A percentile compares a stretch with the other conserved stretches of the same genome.
These are phyloP conservation scores for Penicillium goetzii DNA, from an alignment of 495 filamentous ascomycete species.

Conservation along the genomic window DNA sequence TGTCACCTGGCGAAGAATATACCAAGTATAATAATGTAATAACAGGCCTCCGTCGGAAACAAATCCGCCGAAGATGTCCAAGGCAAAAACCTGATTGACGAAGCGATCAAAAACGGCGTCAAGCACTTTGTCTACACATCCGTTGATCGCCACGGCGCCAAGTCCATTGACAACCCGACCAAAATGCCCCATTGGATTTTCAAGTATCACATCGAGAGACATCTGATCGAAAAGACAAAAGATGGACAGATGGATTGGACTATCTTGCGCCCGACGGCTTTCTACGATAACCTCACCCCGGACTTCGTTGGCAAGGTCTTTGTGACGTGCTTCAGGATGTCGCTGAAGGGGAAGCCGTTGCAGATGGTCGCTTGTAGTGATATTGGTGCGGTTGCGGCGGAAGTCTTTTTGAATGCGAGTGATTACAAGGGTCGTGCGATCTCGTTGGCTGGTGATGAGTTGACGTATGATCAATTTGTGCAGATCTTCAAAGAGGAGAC, in stretches of 20 bases:
- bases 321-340: slow-evolving; percentile 51
- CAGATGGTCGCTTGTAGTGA: slow-evolving; percentile 62
- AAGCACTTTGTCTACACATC: slow-evolving; percentile 67
- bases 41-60: slow-evolving; percentile 47
- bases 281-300: slow-evolving; percentile 67
- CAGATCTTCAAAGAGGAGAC: slow-evolving; percentile 54
- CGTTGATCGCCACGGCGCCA: slow-evolving; percentile 70
- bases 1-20: not conserved
- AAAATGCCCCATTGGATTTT: slow-evolving; percentile 62
- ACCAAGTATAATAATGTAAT: not conserved
- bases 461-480: slow-evolving; percentile 55
- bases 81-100: slow-evolving; percentile 65
- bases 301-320: slow-evolving; percentile 65
- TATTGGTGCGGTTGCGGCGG: slow-evolving; percentile 66
- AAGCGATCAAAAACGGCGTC: slow-evolving; percentile 58
- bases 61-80: slow-evolving; percentile 59
- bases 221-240: slow-evolving; percentile 53
- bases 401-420: slow-evolving; percentile 58
- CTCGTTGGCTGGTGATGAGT: slow-evolving; percentile 62
- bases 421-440: slow-evolving; percentile 50
- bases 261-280: slow-evolving; percentile 65
- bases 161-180: slow-evolving; percentile 60
- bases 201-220: slow-evolving; percentile 67
- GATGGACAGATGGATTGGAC: slow-evolving; percentile 58
- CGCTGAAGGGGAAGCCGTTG: slow-evolving; percentile 53